Evolutionary conservation across 1,284 basidiomycete genomes (phyloP), one percentile per base, ranked within the genome.

Genomic region (Ustilago tritici): DNA sequence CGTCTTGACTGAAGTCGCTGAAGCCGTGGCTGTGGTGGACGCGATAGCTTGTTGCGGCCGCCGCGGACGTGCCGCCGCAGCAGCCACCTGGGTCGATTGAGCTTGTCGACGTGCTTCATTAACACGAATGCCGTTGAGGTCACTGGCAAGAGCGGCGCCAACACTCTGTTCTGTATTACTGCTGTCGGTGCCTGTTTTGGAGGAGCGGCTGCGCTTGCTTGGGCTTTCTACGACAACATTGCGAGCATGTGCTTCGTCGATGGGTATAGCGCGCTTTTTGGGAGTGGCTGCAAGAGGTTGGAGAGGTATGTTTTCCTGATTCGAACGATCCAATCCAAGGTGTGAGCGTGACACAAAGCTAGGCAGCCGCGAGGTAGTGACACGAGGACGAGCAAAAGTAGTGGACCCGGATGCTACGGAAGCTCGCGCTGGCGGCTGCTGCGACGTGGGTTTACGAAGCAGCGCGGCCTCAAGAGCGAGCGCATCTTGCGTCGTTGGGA

Each of bases 211-310:
- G 11, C 72, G 60, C 57, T 80, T 83, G 65, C 70, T 77, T 31
- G 75, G 80, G 32, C 71, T 80, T 28, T 76, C 65, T 34, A 70
- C 68, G 52, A 78, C 71, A 11, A 71, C 56, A 49, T 83, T 85
- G 49, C 84, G 82, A 10, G 61, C 57, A 61, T 85, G 84, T 9
- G 79, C 71, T 19, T 81, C 81, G 28, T 85, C 84, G 46, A 73
- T 70, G 5, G 84, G 84, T 15, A 84, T 78, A 4, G 78, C 80
- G 31, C 84, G 82, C 61, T 85, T 85, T 56, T 80, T 79, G 8
- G 84, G 84, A 34, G 84, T 84, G 28, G 70, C 61, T 1, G 73
- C 72, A 17, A 62, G 47, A n/a, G 61, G 49, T 11, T 56, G 23
- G 8, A 57, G 54, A 4, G 69, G 59, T 2, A 59, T 52, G 55